phyloP scores from a whole-genome alignment of 305 asterid genomes.

The Euphrasia arctica region DNA sequence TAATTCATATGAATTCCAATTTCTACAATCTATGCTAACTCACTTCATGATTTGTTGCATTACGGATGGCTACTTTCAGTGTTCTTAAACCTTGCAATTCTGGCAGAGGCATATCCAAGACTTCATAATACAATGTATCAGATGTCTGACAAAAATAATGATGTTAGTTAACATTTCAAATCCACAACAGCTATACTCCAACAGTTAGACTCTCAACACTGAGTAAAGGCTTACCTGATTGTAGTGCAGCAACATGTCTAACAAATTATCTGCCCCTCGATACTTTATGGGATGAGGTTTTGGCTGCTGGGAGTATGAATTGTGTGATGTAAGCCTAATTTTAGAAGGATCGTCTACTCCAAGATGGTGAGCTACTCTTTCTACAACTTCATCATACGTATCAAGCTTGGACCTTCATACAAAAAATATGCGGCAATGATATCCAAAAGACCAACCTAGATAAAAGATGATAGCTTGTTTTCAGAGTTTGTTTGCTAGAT shows the following conservation, averaged over 20 bases:
- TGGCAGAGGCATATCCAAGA: slow-evolving; percentile 60
- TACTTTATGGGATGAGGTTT: slow-evolving; percentile 52
- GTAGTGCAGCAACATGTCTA: slow-evolving; percentile 53
- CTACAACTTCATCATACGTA: slow-evolving; percentile 60
- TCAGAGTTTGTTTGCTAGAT: slow-evolving; percentile 15
- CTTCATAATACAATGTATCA: slow-evolving; percentile 52
- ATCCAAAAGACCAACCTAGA: slow-evolving; percentile 22
- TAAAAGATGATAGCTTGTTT: slow-evolving; percentile 15
- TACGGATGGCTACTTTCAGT: slow-evolving; percentile 46
- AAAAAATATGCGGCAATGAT: slow-evolving; percentile 18
- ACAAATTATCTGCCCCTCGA: slow-evolving; percentile 50
- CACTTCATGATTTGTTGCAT: slow-evolving; percentile 43
- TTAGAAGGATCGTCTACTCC: slow-evolving; percentile 53
- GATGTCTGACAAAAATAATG: slow-evolving; percentile 36
- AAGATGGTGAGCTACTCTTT: slow-evolving; percentile 46
- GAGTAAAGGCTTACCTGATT: slow-evolving; percentile 40
- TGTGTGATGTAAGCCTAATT: slow-evolving; percentile 60
- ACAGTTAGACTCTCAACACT: slow-evolving; percentile 1
- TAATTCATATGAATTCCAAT: slow-evolving; percentile 21
- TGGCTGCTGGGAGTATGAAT: slow-evolving; percentile 49
- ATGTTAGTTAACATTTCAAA: slow-evolving; percentile 24
- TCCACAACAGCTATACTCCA: slow-evolving; percentile 16
- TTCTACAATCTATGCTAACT: slow-evolving; percentile 28
- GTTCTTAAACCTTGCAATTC: slow-evolving; percentile 50
- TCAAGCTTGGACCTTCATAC: slow-evolving; percentile 46